Base-by-base conservation (phyloP, 768 basidiomycete species). In the Mycena epipterygia region DNA sequence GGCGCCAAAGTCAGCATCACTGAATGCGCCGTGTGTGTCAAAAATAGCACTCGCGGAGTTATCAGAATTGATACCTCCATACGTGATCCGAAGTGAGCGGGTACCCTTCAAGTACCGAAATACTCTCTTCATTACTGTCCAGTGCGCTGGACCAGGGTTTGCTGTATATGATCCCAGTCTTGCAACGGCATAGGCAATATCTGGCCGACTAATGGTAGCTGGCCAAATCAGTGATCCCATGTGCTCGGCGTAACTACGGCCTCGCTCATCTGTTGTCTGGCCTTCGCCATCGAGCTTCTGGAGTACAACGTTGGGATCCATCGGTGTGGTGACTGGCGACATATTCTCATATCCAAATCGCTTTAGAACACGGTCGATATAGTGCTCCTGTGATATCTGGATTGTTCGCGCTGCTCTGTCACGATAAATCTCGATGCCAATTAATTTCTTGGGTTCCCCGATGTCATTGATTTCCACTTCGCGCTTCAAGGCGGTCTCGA, bases 161-260 rank as follows among this genome's bases (percentile, higher is more conserved):
- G 52, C 52, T 53, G 32, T 53, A 23, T 53, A 53, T 32, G 30
- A 30, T 19, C 52, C 52, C 32, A 53, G 52, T n/a, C n/a, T n/a
- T n/a, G n/a, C n/a, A n/a, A n/a, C n/a, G n/a, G n/a, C n/a, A n/a
- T n/a, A n/a, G n/a, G n/a, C n/a, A n/a, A n/a, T n/a, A n/a, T n/a
- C n/a, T n/a, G n/a, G n/a, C n/a, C n/a, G n/a, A n/a, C 30, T 32
- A 42, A 57, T 57, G 25, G 39, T 59, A 25, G 57, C 41, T 42
- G 57, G 57, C 57, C 57, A 59, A 44, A 59, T 59, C 57, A 59
- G 29, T 2, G 39, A 42, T 59, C 57, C 57, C 57, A 59, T 59
- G 57, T 59, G 57, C 57, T 59, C 57, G 57, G 39, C 57, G 27
- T 59, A 59, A 44, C 57, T 44, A 21, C 39, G 57, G 58, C 44